phyloP scores from a whole-genome alignment of 1,284 basidiomycete species.

The Microbotryum silenes-acaulis region DNA sequence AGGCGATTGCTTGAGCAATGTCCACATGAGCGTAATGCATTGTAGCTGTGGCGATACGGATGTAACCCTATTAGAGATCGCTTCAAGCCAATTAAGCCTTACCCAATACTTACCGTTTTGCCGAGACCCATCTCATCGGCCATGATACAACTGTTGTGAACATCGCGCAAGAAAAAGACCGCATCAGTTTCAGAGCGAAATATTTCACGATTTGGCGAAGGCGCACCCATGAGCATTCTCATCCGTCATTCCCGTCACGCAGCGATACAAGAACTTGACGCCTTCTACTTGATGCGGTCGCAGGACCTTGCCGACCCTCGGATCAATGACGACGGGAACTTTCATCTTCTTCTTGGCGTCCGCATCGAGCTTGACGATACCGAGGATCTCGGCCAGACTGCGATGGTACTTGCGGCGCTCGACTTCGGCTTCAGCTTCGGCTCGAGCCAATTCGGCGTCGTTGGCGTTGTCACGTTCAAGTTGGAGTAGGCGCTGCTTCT shows the following conservation, averaged over 20 bases:
- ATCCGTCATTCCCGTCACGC: constrained; percentile 85
- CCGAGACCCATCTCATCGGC: constrained; percentile 95
- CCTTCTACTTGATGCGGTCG: constrained; percentile 97
- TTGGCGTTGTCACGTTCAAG: constrained; percentile 52
- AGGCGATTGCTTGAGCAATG: constrained; percentile 92
- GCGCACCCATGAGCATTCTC: constrained; percentile 74
- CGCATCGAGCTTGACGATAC: constrained; percentile 43
- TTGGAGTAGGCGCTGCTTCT: constrained; percentile 10
- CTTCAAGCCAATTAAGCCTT: background rate
- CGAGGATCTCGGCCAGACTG: constrained; percentile 74
- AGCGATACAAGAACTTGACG: constrained; percentile 96
- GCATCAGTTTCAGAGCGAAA: background rate
- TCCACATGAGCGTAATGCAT: constrained; percentile 94
- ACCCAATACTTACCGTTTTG: constrained; percentile 46
- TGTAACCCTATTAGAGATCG: background rate
- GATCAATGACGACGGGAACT: constrained; percentile 95
- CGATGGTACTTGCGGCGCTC: constrained; percentile 55
- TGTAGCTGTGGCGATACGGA: constrained; percentile 50
- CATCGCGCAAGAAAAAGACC: too few species aligned
- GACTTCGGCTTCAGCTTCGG: constrained; percentile 48
- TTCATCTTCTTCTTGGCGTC: constrained; percentile 62
- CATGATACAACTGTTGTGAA: constrained; percentile 66
- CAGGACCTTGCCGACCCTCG: constrained; percentile 72
- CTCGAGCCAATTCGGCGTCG: constrained; percentile 58
- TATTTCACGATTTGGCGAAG: background rate